Evolutionary conservation across 2,329 filamentous ascomycete genomes (phyloP).

Genomic region (Diaporthe australafricana): DNA sequence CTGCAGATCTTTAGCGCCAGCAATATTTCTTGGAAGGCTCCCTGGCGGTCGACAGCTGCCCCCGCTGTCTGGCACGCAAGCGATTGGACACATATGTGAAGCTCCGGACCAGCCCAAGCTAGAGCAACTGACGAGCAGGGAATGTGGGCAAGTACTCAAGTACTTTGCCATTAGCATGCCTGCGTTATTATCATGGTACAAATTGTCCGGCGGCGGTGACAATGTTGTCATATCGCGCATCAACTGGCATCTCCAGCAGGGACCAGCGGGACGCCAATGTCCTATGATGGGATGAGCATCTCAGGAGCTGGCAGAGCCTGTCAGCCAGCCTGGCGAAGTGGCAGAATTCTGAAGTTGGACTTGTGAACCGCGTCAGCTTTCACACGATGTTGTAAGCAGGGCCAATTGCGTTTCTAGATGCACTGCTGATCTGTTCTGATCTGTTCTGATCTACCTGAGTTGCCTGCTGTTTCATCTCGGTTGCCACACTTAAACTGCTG

Average conservation of each 20-base stretch:
- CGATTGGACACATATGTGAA: slow-evolving; percentile 18
- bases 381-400: neutral
- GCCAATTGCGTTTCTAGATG: slow-evolving; percentile 7
- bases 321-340: neutral
- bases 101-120: slow-evolving; percentile 10
- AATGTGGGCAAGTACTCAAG: neutral
- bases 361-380: slow-evolving; percentile 21
- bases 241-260: neutral
- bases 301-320: neutral
- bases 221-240: neutral
- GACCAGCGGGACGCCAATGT: neutral
- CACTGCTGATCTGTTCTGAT: slow-evolving; percentile 20
- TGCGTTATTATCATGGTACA: neutral
- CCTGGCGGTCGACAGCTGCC: slow-evolving; percentile 17
- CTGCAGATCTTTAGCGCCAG: slow-evolving; percentile 22
- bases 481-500: slow-evolving; percentile 18
- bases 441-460: slow-evolving; percentile 9
- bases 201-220: neutral
- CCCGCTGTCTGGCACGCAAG: slow-evolving; percentile 17
- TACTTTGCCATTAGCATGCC: neutral
- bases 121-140: neutral
- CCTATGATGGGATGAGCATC: neutral
- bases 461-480: slow-evolving; percentile 36
- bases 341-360: slow-evolving; percentile 14
- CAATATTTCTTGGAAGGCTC: slow-evolving; percentile 21